phyloP scores from a whole-genome alignment of 257 asterid genomes.

The Echium plantagineum region DNA sequence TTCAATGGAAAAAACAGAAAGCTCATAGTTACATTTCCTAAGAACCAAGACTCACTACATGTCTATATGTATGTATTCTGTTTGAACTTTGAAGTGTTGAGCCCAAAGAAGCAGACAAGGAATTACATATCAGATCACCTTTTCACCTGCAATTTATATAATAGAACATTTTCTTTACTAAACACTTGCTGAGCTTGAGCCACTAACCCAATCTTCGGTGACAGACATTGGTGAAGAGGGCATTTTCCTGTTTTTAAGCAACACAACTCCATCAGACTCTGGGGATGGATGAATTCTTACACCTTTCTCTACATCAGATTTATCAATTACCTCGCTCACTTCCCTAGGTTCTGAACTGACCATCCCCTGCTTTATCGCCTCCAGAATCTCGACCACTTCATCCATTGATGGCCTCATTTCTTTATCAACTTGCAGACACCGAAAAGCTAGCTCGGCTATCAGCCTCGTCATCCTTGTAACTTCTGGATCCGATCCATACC shows the following conservation, averaged over 20 bases:
- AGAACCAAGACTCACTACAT: too few relatives aligned
- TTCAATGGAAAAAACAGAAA: too few relatives aligned
- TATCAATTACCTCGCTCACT: slow-evolving; percentile 1
- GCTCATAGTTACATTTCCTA: too few relatives aligned
- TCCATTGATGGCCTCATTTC: slow-evolving; percentile 70
- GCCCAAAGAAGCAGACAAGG: too few relatives aligned
- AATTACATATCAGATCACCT: neutral
- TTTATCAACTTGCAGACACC: slow-evolving; percentile 55
- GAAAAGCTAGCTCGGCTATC: slow-evolving; percentile 68
- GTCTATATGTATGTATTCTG: neutral
- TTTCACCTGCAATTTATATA: neutral
- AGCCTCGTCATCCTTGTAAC: slow-evolving; percentile 52
- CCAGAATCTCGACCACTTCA: slow-evolving; percentile 36
- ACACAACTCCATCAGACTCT: slow-evolving; percentile 21
- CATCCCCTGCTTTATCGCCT: slow-evolving; percentile 24
- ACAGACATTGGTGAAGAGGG: slow-evolving; percentile 21
- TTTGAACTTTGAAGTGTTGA: neutral
- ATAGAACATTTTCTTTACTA: neutral
- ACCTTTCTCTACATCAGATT: neutral
- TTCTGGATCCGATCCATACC: slow-evolving; percentile 37
- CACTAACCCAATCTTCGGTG: slow-evolving; percentile 15
- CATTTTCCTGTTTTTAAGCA: slow-evolving; percentile 14
- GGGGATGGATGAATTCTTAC: slow-evolving; percentile 16
- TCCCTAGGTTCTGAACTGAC: too few relatives aligned
- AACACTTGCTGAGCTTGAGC: slow-evolving; percentile 18